Evolutionary conservation across 176 grass and related monocot species (phyloP), one percentile per base, ranked within the genome.

Genomic region (Typha latifolia): DNA sequence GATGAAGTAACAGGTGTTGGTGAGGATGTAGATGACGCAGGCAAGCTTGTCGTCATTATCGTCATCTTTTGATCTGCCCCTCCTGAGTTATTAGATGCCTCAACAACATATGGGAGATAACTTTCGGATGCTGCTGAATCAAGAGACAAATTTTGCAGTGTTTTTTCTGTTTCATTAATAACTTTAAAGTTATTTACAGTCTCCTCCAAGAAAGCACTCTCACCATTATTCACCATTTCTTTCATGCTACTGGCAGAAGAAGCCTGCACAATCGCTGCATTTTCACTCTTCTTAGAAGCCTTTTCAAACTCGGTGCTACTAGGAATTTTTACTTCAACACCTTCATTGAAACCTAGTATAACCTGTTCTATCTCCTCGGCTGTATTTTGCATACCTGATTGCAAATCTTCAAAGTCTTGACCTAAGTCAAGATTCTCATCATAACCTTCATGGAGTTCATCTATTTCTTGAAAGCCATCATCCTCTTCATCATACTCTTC

Each of bases 271-370:
- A 65, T 73, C 67, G 83, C 9, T 78, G 68, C 72, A 49, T 75
- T 81, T 70, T 90, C 82, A 31, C 68, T 84, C 66, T 81, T 87
- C 68, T 62, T 71, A 79, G 81, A 63, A 43, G 71, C 73, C 52
- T 70, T 69, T 73, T 90, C 94, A 90, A 90, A 50, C 84, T 81
- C 77, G 67, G 26, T 70, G 16, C 76, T 92, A 16, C 47, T 61
- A 14, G 81, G 86, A 79, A 97, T 89, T 75, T 86, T 78, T 79
- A 97, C 86, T 82, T 93, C 87, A 37, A 97, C 83, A 63, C 94
- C 94, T 70, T 97, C 83, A 70, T 97, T 73, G 74, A 97, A 97
- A 72, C 94, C 94, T 48, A 90, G 83, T 80, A 97, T 97, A 55
- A 93, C 84, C 10, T 90, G 75, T 70, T 95, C 91, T 67, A 71